Conservation (phyloP, 306 rosid species). For the Sechiopsis laciniata region DNA sequence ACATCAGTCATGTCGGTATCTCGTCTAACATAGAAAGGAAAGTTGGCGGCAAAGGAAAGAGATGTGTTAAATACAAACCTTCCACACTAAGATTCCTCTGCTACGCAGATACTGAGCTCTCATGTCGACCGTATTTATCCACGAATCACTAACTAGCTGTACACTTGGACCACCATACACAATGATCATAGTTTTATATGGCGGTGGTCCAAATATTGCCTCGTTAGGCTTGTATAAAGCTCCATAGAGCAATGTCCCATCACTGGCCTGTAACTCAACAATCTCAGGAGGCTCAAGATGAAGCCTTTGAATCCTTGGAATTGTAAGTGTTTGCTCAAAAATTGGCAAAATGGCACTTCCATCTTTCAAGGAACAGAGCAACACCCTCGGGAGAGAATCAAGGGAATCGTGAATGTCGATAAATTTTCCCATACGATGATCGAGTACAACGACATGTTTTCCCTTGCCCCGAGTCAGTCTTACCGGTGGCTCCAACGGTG, state of each 20-base stretch:
- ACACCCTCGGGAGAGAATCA: slow-evolving; percentile 67
- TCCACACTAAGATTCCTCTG: slow-evolving; percentile 88
- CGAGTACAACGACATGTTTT: slow-evolving; percentile 72
- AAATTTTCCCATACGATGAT: slow-evolving; percentile 72
- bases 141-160: slow-evolving; percentile 75
- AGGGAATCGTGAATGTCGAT: slow-evolving; percentile 77
- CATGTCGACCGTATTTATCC: slow-evolving; percentile 82
- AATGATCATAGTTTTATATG: slow-evolving; percentile 79
- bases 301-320: slow-evolving; percentile 60
- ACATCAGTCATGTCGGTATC: background rate
- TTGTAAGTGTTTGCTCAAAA: slow-evolving; percentile 49
- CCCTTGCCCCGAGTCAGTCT: slow-evolving; percentile 75
- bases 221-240: slow-evolving; percentile 74
- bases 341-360: slow-evolving; percentile 64
- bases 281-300: slow-evolving; percentile 80
- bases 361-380: slow-evolving; percentile 73
- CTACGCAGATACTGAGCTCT: slow-evolving; percentile 80
- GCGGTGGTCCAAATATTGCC: slow-evolving; percentile 82
- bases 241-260: slow-evolving; percentile 67
- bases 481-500: slow-evolving; percentile 54
- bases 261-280: slow-evolving; percentile 48
- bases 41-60: slow-evolving; percentile 15
- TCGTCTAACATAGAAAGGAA: background rate
- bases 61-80: slow-evolving; percentile 49
- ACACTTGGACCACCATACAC: slow-evolving; percentile 94